Base-by-base conservation (phyloP, 495 filamentous ascomycete genomes). In the Hyphodiscus hymeniophilus region DNA sequence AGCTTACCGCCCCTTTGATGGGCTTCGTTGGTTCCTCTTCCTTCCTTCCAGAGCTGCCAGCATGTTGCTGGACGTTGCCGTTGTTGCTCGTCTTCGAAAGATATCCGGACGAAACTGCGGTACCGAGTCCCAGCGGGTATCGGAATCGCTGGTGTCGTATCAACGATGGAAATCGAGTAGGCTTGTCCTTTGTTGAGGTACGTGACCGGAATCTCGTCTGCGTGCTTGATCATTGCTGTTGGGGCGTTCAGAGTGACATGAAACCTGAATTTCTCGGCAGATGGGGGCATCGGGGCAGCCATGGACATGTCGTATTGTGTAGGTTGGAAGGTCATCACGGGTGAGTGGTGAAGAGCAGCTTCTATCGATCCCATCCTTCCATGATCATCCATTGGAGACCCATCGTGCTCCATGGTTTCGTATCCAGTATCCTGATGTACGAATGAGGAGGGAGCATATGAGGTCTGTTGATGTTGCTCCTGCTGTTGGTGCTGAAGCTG, bases 161-260 rank as follows among this genome's bases (percentile, higher is more conserved):
- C 92, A 31, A 83, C 65, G 28, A 98, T 74, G 1, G 81, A 80
- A 2, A 98, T 61, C 1, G 80, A 79, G 63, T 97, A 98, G 17
- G 85, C 82, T 66, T 97, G 91, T 7, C 90, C 90, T 65, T 98
- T 98, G 63, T 98, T 97, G 12, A 98, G 77, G 61, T 98, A 98
- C 0, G 89, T 94, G 12, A 97, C 79, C 0, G 92, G 92, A 34
- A 95, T 90, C 59, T 96, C 92, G 38, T 88, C 81, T 3, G 77
- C 60, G 51, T 85, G 76, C 59, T 84, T 94, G 55, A 94, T 80
- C 91, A 96, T 97, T n/a, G 91, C 91, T 1, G 91, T 96, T 12
- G 89, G 87, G 1, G 91, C 92, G 61, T 95, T 91, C 39, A 99
- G 68, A 0, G 88, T 89, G 32, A 87, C 82, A 59, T 87, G 81